These are phyloP conservation scores for Fusarium nisikadoi DNA, from an alignment of 2,329 filamentous ascomycete genomes.

Conservation along the genomic window DNA sequence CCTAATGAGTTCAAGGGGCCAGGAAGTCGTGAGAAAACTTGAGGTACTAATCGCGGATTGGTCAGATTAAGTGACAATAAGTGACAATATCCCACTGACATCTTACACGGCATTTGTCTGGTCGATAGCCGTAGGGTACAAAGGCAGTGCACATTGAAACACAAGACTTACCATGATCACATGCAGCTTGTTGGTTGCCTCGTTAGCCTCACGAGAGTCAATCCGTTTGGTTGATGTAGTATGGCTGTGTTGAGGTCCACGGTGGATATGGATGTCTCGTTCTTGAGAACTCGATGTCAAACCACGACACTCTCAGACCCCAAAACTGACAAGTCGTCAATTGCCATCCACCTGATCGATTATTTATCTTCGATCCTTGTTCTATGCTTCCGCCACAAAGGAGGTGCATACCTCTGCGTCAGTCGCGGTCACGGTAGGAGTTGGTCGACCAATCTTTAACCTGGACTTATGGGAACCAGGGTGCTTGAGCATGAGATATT, in stretches of 20 bases:
- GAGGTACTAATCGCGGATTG: conserved; percentile 2
- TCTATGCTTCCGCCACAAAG: conserved; percentile 8
- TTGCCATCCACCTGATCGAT: background rate
- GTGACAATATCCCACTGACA: background rate
- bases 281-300: conserved; percentile 5
- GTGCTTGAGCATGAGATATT: conserved; percentile 12
- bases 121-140: conserved; percentile 8
- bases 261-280: conserved; percentile 17
- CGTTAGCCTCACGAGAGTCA: background rate
- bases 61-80: background rate
- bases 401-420: conserved; percentile 8
- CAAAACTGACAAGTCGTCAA: conserved; percentile 4
- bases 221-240: conserved; percentile 7
- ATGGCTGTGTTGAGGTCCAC: conserved; percentile 17
- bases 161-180: conserved; percentile 4
- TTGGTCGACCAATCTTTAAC: conserved; percentile 1
- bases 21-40: background rate
- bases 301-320: conserved; percentile 16
- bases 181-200: conserved; percentile 4
- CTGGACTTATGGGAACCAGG: background rate
- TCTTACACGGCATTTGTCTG: conserved; percentile 3
- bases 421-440: conserved; percentile 7
- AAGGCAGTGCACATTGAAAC: conserved; percentile 25
- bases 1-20: conserved; percentile 6
- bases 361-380: conserved; percentile 1